A percentile compares a stretch with the other conserved stretches of the same genome.
phyloP scores from a whole-genome alignment of 306 rosid species.

The Ormosia semicastrata region DNA sequence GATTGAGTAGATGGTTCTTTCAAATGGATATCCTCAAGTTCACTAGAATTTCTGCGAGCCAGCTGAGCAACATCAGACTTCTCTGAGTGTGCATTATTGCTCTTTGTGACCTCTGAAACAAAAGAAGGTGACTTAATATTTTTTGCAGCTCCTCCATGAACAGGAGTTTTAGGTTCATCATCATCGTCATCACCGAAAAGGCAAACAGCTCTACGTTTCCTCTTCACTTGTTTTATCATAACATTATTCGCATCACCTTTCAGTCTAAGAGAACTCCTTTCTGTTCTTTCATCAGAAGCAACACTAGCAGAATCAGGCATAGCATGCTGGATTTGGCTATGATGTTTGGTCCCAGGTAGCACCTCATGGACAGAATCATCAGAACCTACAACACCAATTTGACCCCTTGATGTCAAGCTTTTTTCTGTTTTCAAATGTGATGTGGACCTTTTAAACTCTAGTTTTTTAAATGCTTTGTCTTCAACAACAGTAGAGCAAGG shows the following conservation, averaged over 20 bases:
- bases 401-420: conserved; percentile 36
- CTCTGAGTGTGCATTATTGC: conserved; percentile 37
- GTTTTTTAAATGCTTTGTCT: conserved; percentile 44
- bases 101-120: conserved; percentile 51
- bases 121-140: conserved; percentile 45
- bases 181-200: conserved; percentile 67
- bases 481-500: conserved; percentile 47
- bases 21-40: conserved; percentile 37
- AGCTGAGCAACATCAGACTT: conserved; percentile 41
- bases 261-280: conserved; percentile 30
- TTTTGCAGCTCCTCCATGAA: conserved; percentile 81
- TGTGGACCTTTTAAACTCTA: conserved; percentile 48
- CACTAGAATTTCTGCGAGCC: conserved; percentile 39
- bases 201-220: conserved; percentile 85
- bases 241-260: conserved; percentile 48
- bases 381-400: conserved; percentile 42
- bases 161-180: conserved; percentile 82
- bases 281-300: conserved; percentile 50
- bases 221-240: conserved; percentile 41
- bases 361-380: conserved; percentile 50
- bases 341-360: conserved; percentile 51
- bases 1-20: conserved; percentile 53
- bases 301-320: conserved; percentile 50
- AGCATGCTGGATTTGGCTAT: conserved; percentile 48
- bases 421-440: conserved; percentile 61